Conservation (phyloP, 805 yeast genomes). For the Starmerella sirachaensis region DNA sequence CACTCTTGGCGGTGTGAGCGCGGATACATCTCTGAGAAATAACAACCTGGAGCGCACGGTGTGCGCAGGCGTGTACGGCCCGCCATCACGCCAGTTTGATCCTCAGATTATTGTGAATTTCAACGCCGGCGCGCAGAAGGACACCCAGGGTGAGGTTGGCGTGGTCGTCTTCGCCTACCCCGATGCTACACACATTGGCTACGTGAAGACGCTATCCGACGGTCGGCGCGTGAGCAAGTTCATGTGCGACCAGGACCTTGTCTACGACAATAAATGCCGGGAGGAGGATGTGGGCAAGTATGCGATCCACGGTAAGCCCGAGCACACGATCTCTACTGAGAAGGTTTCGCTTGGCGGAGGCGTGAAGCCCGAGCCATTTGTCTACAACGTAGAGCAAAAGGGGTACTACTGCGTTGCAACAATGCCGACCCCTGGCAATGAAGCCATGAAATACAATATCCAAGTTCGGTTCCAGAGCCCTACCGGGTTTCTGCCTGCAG, state of each 20-base stretch:
- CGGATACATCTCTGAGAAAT: slow-evolving; percentile 27
- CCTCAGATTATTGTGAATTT: too few species aligned
- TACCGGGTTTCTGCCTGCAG: slow-evolving; percentile 77
- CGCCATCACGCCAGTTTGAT: too few species aligned
- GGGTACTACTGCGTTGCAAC: slow-evolving; percentile 91
- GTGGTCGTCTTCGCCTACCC: slow-evolving; percentile 73
- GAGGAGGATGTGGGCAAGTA: slow-evolving; percentile 47
- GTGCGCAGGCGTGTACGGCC: slow-evolving; percentile 85
- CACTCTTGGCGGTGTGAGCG: slow-evolving; percentile 16
- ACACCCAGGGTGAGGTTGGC: slow-evolving; percentile 33
- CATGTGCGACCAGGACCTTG: slow-evolving; percentile 63
- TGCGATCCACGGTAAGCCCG: slow-evolving; percentile 38
- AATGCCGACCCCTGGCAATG: slow-evolving; percentile 34
- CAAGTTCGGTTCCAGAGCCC: slow-evolving; percentile 80
- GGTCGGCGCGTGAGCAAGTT: slow-evolving; percentile 34
- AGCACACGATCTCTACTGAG: slow-evolving; percentile 44
- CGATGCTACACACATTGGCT: slow-evolving; percentile 63
- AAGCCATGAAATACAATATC: slow-evolving; percentile 41
- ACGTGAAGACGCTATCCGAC: slow-evolving; percentile 33
- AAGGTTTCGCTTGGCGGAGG: slow-evolving; percentile 46
- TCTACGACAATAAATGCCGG: slow-evolving; percentile 45
- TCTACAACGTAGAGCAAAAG: slow-evolving; percentile 56
- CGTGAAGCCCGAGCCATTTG: slow-evolving; percentile 34
- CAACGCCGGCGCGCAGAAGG: slow-evolving; percentile 12
- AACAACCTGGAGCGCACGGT: slow-evolving; percentile 45